A percentile compares a stretch with the other conserved stretches of the same genome.
phyloP scores from a whole-genome alignment of 1,284 basidiomycete species.

The Cutaneotrichosporon dermatis region DNA sequence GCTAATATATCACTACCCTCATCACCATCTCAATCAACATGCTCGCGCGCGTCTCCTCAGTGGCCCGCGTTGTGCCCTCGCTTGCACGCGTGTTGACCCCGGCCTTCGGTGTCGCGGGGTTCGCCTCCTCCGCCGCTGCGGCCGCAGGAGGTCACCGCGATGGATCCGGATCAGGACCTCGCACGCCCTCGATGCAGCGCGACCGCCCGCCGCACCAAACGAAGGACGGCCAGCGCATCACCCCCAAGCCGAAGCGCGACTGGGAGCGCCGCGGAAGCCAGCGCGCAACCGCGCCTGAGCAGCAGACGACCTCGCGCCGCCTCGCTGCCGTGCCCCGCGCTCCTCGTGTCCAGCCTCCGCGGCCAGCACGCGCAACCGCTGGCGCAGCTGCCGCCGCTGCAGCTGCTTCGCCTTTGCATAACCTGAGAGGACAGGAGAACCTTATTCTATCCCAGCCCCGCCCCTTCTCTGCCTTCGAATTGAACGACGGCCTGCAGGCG shows the following conservation, averaged over 20 bases:
- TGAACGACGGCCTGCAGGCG: conserved; percentile 60
- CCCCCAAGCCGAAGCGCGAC: too few relatives aligned
- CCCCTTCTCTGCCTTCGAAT: conserved; percentile 29
- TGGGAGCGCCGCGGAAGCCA: background rate
- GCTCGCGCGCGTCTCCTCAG: conserved; percentile 12
- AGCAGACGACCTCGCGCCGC: conserved; percentile 2
- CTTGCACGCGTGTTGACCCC: conserved; percentile 24
- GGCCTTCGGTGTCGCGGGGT: conserved; percentile 12
- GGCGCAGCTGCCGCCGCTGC: background rate
- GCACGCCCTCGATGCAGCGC: too few relatives aligned
- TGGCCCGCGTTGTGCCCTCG: conserved; percentile 23
- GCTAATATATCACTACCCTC: too few relatives aligned
- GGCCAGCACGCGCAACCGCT: too few relatives aligned
- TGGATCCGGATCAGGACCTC: too few relatives aligned
- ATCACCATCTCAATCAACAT: background rate
- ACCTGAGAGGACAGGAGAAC: conserved; percentile 2
- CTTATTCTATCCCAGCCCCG: conserved; percentile 16
- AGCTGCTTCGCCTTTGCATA: background rate
- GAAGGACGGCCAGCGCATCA: too few relatives aligned
- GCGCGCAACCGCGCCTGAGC: background rate
- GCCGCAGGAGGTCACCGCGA: background rate
- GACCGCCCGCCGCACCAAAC: too few relatives aligned
- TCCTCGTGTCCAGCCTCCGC: background rate
- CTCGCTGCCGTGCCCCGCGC: conserved; percentile 2
- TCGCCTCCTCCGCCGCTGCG: background rate